Evolutionary conservation across 2,329 filamentous ascomycete species (phyloP), one percentile per base, ranked within the genome.

Genomic region (Dryadomyces quercivorus): DNA sequence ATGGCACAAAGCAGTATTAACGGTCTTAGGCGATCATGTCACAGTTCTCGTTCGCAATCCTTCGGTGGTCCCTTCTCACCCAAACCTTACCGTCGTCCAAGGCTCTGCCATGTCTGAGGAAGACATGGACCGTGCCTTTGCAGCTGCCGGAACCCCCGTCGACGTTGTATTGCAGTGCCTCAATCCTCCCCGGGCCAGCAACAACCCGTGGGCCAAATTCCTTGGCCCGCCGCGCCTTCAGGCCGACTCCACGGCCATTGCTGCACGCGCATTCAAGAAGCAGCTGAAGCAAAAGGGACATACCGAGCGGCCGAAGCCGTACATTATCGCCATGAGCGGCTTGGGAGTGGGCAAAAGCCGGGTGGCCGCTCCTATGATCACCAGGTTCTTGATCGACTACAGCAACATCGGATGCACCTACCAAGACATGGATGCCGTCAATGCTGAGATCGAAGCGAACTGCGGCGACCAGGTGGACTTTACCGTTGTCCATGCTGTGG

Each of bases 171-270:
- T 50, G 49, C 49, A 50, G 20, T 50, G 34, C 36, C 49, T 50
- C 49, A 50, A 50, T 34, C 49, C 49, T 42, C 49, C 49, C 12
- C 49, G 49, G 9, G 49, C 49, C 20, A 9, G 36, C 7, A 42
- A 42, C 49, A 50, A n/a, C 49, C 49, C 47, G 18, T 50, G 49
- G 34, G 49, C 49, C 36, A 50, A 50, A 26, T 50, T 50, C 34
- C 49, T 50, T 34, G 49, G 49, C 10, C 49, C 49, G 36, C 49
- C 36, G 36, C 49, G 49, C 12, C 49, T 50, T 22, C 49, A 50
- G 49, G 49, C 49, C 7, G 49, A 50, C 36, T 20, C 49, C 16
- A 50, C 49, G 15, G 34, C 34, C 36, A n/a, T 50, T 18, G 49
- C 49, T 8, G 20, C 36, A 26, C 18, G 18, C 36, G 49, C 49